Base-by-base conservation (phyloP, 805 yeast genomes). In the Kodamaea kakaduensis region DNA sequence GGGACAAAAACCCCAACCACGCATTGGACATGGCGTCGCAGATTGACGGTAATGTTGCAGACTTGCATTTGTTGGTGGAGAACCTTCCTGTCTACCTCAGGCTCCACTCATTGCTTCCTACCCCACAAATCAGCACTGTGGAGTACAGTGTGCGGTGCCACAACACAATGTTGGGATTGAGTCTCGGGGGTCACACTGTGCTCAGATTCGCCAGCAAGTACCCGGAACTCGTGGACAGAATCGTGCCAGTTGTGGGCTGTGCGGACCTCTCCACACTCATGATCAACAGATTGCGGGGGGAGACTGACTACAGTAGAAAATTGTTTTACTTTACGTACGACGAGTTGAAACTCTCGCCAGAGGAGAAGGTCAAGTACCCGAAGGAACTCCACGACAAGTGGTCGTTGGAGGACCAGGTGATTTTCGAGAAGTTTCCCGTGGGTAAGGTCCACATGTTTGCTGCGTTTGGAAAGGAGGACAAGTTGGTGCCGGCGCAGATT, bases 121-220 rank as follows among this genome's bases (percentile, higher is more conserved):
- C 23, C 20, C 31, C 31, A 3, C 47, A 47, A 15, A 32, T 36
- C 9, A 47, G 45, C 22, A 34, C 37, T 9, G 48, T 45, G 20
- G 46, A 45, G 17, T 41, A 49, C n/a, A 35, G 45, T 16, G 40
- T 67, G 31, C 44, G 46, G 34, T 61, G 37, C 49, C 52, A 32
- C 39, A 69, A 68, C 49, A 61, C 71, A 27, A 52, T 73, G 18
- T 46, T 66, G 9, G 84, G 84, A 1, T 61, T 61, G 25, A 75
- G 81, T 0, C 58, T 76, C 29, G 82, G 83, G 2, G 84, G 77
- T 0, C 81, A 78, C 51, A 60, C 69, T n/a, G 59, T 69, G 19
- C 73, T 74, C 60, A 54, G 69, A 44, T 64, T 55, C 51, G 76
- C 64, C 14, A 47, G 54, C 31, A 46, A 45, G 41, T 59, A 62